Base-by-base conservation (phyloP, 2,329 filamentous ascomycete genomes). In the Dactylellina drechsleri region DNA sequence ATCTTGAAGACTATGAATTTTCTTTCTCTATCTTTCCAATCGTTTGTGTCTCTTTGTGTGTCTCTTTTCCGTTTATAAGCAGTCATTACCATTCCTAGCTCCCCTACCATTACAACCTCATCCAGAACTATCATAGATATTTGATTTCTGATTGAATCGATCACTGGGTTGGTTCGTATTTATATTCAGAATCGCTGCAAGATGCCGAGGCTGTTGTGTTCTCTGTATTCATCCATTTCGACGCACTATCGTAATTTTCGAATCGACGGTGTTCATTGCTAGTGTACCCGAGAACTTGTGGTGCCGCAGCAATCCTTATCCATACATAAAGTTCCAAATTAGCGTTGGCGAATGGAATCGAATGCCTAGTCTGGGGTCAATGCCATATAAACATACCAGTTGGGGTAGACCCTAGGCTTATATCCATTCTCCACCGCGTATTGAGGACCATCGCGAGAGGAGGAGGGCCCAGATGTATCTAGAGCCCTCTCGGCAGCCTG, bases 381-480 rank as follows among this genome's bases (percentile, higher is more conserved):
- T 23, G 4, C 23, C 23, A 23, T 23, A 23, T 13, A 28, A 31
- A 47, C 45, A 10, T 53, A 70, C 66, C 66, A 62, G 13, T 45
- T 18, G 12, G 1, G 12, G 28, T 62, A 70, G 28, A 70, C 40
- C 18, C 57, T 47, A 20, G 57, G 57, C 1, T 62, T 54, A 26
- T 49, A 57, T 7, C 66, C 66, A 18, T 26, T 62, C 41, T 49
- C 62, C 40, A 70, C 66, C 5, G 57, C 66, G n/a, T 47, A 70
- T 2, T 62, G 26, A 47, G 18, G 54, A 13, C 65, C 49, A 13
- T 36, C 16, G 8, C 36, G n/a, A 12, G n/a, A 23, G 20, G 15
- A 20, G 5, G 15, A 49, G 20, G 23, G 10, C 20, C 26, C 23
- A 13, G 40, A 40, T 36, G 31, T 36, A 23, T 26, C 26, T 2